phyloP scores from a whole-genome alignment of 805 yeast genomes.

The Candida hispaniensis region DNA sequence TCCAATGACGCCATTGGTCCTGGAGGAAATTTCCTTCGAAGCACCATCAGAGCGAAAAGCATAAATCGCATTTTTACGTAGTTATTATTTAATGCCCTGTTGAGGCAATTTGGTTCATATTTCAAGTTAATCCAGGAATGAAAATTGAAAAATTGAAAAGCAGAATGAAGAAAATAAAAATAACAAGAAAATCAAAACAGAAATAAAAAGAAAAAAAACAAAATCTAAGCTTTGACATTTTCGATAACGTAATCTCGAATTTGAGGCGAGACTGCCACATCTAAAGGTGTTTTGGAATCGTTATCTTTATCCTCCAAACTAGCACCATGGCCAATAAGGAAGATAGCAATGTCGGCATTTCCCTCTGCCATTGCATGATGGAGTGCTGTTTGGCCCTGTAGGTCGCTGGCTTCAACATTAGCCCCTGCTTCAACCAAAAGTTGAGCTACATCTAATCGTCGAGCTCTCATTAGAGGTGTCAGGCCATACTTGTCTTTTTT shows the following conservation, averaged over 20 bases:
- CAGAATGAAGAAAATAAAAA: background rate
- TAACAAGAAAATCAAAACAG: background rate
- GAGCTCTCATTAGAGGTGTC: slow-evolving; percentile 73
- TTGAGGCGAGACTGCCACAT: slow-evolving; percentile 47
- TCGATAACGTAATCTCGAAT: slow-evolving; percentile 28
- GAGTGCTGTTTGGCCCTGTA: slow-evolving; percentile 71
- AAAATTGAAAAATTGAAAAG: background rate
- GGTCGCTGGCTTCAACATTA: slow-evolving; percentile 59
- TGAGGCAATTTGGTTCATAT: too few species aligned
- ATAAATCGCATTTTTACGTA: too few species aligned
- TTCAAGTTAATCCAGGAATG: too few species aligned
- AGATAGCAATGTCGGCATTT: slow-evolving; percentile 60
- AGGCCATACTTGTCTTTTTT: slow-evolving; percentile 56
- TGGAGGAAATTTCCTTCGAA: too few species aligned
- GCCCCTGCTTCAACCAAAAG: slow-evolving; percentile 44
- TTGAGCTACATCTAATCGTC: slow-evolving; percentile 48
- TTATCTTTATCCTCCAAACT: slow-evolving; percentile 38
- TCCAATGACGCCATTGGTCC: slow-evolving; percentile 11
- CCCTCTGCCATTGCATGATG: slow-evolving; percentile 92
- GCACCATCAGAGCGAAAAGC: too few species aligned
- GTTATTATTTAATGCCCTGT: too few species aligned
- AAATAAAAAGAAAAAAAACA: background rate
- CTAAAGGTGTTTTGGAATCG: slow-evolving; percentile 45
- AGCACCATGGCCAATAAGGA: slow-evolving; percentile 56
- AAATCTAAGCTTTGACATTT: slow-evolving; percentile 1